Evolutionary conservation across 441 rosid species (phyloP), one percentile per base, ranked within the genome.

Genomic region (Adansonia grandidieri): DNA sequence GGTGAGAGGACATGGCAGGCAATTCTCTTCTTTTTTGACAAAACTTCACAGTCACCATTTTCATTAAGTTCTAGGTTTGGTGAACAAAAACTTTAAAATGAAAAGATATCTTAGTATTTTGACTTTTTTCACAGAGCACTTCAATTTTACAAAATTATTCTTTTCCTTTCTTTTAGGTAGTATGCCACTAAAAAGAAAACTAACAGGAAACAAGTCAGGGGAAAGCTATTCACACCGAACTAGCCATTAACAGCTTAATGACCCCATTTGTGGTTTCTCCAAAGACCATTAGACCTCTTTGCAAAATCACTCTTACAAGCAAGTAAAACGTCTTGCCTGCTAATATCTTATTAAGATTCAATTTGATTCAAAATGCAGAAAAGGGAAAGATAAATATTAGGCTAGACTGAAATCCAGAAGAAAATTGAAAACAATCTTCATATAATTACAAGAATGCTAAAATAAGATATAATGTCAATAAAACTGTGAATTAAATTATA

Each of bases 311-410:
- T 37, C 11, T 40, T n/a, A 17, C 15, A 40, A 37, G 20, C 20
- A 70, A 70, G 44, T 48, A 50, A 70, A 70, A 28, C 10, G 56
- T 48, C 17, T 67, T 19, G 71, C 19, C 24, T 71, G 45, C 13
- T 24, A 24, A 71, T 20, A 50, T 71, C 28, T 11, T 71, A 24
- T 71, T 32, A 37, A 37, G 48, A 42, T n/a, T 19, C 70, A 17
- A 71, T 28, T 71, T 53, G 48, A 71, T 11, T 9, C 57, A 71
- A 70, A 53, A 53, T 53, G 75, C 75, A 53, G 4, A 32, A 40
- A 57, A 37, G 13, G 48, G 15, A 14, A 19, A 57, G 24, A 58
- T 44, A 40, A 73, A 57, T 11, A 73, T 17, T 3, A 28, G 44
- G 47, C 74, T 51, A 51, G 22, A 37, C 48, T 73, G 37, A 24